These are phyloP conservation scores for Nannochloropsis granulata DNA, from an alignment of 108 stramenopile genomes.

Conservation along the genomic window DNA sequence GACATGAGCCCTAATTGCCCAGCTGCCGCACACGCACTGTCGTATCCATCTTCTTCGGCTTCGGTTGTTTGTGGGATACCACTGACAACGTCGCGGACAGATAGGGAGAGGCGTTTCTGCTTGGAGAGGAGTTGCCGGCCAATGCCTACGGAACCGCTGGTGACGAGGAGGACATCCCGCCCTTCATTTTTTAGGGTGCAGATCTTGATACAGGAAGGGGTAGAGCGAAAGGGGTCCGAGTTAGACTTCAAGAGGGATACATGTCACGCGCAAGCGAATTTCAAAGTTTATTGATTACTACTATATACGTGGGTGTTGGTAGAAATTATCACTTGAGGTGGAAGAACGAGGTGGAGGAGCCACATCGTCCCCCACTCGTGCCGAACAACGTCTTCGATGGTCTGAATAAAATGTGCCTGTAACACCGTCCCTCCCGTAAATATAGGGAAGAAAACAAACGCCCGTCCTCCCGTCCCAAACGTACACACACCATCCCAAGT, in stretches of 20 bases:
- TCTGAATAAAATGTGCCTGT: no score
- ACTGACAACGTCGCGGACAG: neutral
- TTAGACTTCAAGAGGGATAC: neutral
- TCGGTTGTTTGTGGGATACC: neutral
- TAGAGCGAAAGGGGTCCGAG: neutral
- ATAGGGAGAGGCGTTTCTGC: neutral
- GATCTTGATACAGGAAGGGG: neutral
- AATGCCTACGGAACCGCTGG: neutral
- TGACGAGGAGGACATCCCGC: neutral
- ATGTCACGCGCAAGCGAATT: no score
- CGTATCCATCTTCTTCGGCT: slow-evolving; percentile 38
- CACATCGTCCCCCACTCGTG: no score
- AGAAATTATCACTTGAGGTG: no score
- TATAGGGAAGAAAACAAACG: no score
- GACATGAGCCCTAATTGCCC: slow-evolving; percentile 96
- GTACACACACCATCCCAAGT: no score
- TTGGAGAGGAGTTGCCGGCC: neutral
- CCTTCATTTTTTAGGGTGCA: neutral
- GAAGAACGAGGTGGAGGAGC: no score
- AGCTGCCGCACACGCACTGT: slow-evolving; percentile 86
- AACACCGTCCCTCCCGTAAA: no score
- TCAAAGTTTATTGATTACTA: no score
- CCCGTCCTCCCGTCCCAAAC: no score
- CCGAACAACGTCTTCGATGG: no score
- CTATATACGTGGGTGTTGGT: no score